Conservation (phyloP, 306 rosid species). For the Chamaecrista fasciculata region DNA sequence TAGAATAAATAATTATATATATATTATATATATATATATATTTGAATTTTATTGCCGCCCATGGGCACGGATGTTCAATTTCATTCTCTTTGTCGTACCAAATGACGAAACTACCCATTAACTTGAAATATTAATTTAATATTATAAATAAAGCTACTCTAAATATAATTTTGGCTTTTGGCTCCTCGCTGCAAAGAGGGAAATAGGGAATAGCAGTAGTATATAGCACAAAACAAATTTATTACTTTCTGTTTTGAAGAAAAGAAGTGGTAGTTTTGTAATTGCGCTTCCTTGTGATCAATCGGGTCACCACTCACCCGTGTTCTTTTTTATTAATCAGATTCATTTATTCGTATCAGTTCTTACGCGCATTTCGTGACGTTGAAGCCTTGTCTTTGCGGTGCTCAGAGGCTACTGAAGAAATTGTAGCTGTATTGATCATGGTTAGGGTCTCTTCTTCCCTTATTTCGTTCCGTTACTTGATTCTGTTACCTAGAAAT, state of each 20-base stretch:
- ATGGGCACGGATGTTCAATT: background rate
- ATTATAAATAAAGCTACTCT: background rate
- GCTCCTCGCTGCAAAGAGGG: background rate
- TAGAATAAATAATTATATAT: background rate
- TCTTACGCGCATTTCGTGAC: background rate
- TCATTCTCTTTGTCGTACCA: background rate
- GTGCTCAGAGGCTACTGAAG: background rate
- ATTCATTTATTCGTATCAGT: background rate
- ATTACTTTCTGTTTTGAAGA: too few species aligned
- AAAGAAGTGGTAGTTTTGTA: conserved; percentile 10
- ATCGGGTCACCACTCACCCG: background rate
- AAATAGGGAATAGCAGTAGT: too few species aligned
- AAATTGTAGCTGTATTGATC: conserved; percentile 12
- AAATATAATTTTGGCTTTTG: background rate
- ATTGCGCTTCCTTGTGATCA: background rate
- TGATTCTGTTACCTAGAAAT: background rate
- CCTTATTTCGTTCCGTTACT: background rate
- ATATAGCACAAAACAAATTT: too few species aligned
- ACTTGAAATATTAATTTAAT: background rate
- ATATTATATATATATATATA: background rate
- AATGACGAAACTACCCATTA: conserved; percentile 1
- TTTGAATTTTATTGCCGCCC: conserved; percentile 15
- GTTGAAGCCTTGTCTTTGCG: background rate
- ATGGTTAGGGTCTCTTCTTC: conserved; percentile 33
- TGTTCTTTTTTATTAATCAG: background rate